Evolutionary conservation across 345 rosid species (phyloP).

Genomic region (Anastatica hierochuntica): DNA sequence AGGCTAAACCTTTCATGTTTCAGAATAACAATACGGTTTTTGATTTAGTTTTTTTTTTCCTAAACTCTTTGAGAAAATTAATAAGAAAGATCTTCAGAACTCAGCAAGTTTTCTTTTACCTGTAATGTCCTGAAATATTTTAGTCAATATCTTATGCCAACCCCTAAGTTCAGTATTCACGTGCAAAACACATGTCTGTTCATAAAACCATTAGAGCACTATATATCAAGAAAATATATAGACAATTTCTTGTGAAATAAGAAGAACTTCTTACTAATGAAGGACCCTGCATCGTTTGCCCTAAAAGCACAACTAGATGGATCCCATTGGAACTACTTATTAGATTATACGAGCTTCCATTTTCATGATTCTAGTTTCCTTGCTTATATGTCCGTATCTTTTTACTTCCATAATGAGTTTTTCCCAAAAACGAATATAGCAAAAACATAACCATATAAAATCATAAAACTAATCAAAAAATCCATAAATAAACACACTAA

Average conservation of each 20-base stretch:
- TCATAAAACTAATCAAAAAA: too few relatives aligned
- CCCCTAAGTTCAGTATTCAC: conserved; percentile 3
- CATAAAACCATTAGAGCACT: conserved; percentile 2
- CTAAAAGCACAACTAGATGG: neutral
- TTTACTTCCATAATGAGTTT: neutral
- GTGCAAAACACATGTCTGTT: conserved; percentile 14
- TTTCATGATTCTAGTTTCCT: conserved; percentile 3
- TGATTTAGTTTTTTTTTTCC: too few relatives aligned
- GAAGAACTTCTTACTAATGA: neutral
- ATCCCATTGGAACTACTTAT: neutral
- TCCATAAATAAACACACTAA: too few relatives aligned
- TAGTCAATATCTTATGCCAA: conserved; percentile 1
- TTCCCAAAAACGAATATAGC: too few relatives aligned
- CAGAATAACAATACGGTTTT: too few relatives aligned
- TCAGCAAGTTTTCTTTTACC: conserved; percentile 15
- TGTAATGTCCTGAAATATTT: neutral
- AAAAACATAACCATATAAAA: too few relatives aligned
- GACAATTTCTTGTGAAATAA: neutral
- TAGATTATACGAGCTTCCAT: neutral
- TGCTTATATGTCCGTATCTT: neutral
- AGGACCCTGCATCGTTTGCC: conserved; percentile 10
- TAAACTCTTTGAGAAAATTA: too few relatives aligned
- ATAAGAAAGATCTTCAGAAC: neutral
- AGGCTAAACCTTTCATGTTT: conserved; percentile 5
- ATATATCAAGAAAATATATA: neutral